phyloP scores from a whole-genome alignment of 164 flowering plant genomes.

The Annona squamosa region DNA sequence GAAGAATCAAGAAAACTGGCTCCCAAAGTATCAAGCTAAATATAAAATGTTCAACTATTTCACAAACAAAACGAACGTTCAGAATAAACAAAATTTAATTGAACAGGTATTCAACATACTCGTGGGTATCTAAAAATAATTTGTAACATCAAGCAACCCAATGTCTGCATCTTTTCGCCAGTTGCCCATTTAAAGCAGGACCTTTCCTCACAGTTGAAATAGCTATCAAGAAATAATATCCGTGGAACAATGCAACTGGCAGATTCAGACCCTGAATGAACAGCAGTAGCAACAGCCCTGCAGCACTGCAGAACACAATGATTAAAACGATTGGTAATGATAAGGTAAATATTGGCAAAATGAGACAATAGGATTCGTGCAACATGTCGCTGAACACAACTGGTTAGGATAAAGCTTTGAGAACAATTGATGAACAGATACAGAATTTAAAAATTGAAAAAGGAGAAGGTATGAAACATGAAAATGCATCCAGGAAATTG shows the following conservation, averaged over 20 bases:
- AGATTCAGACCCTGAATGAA: conserved; percentile 42
- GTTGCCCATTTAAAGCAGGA: conserved; percentile 64
- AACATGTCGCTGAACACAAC: too few species aligned
- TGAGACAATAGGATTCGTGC: too few species aligned
- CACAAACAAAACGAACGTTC: neutral
- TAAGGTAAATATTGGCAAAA: too few species aligned
- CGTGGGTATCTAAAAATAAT: conserved; percentile 51
- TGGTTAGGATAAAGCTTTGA: neutral
- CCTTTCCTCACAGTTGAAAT: conserved; percentile 45
- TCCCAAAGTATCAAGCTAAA: neutral
- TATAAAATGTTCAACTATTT: neutral
- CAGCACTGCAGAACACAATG: conserved; percentile 50
- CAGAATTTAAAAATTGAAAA: too few species aligned
- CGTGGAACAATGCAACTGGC: conserved; percentile 62
- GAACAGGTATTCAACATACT: conserved; percentile 40
- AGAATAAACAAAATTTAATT: neutral
- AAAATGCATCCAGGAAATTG: too few species aligned
- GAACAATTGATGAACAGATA: too few species aligned
- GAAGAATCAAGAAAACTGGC: neutral
- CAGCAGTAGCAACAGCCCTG: conserved; percentile 73
- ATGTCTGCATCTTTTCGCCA: conserved; percentile 56
- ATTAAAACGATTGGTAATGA: neutral
- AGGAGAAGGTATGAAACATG: too few species aligned
- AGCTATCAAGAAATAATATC: conserved; percentile 69
- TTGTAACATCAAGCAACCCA: conserved; percentile 88